phyloP scores from a whole-genome alignment of 805 yeast genomes.

The Myxozyma vanderwaltii region DNA sequence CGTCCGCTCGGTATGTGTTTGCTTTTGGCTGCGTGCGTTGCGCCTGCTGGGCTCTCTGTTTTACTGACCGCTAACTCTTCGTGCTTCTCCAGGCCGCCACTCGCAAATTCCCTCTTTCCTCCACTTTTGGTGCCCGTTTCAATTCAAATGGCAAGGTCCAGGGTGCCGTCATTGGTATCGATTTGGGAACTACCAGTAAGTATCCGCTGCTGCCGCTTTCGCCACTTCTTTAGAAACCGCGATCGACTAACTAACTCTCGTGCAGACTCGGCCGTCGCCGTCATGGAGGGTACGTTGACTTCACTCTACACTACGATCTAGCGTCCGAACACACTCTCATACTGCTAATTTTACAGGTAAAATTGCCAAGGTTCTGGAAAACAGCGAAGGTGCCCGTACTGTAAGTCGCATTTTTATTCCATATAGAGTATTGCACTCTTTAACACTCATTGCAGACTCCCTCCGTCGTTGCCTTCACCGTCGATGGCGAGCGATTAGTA shows the following conservation, averaged over 20 bases:
- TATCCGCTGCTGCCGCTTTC: background rate
- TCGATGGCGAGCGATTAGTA: conserved; percentile 86
- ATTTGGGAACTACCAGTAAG: conserved; percentile 74
- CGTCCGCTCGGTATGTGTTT: conserved; percentile 38
- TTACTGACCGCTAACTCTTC: background rate
- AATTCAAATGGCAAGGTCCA: conserved; percentile 55
- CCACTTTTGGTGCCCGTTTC: conserved; percentile 44
- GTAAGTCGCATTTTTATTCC: conserved; percentile 1
- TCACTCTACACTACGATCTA: background rate
- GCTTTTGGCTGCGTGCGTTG: background rate
- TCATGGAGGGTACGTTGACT: conserved; percentile 54
- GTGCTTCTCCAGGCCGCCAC: conserved; percentile 14
- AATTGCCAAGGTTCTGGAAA: conserved; percentile 75
- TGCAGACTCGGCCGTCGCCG: conserved; percentile 75
- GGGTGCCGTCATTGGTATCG: conserved; percentile 78
- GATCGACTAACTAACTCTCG: background rate
- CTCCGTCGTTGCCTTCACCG: conserved; percentile 91
- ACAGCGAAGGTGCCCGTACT: conserved; percentile 74
- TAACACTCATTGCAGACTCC: conserved; percentile 54
- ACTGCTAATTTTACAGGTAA: conserved; percentile 48
- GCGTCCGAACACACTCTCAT: background rate
- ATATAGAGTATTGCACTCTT: background rate
- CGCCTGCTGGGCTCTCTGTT: background rate
- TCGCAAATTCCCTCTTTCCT: conserved; percentile 10
- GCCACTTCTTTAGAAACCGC: background rate